Evolutionary conservation across 2,329 filamentous ascomycete genomes (phyloP).

Genomic region (Pyricularia grisea): DNA sequence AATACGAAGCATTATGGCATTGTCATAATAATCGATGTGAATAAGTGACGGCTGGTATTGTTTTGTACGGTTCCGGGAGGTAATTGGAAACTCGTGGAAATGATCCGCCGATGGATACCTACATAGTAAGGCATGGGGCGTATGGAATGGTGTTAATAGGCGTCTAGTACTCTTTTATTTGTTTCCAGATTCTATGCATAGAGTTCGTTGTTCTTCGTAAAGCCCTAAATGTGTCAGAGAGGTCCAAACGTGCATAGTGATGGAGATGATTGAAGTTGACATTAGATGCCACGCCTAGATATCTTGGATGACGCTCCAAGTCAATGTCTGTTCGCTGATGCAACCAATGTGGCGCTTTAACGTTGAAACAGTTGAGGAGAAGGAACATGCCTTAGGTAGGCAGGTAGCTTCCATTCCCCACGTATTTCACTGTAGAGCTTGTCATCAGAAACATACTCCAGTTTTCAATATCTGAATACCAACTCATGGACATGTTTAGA

Average conservation of each 20-base stretch:
- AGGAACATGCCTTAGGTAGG: too few relatives aligned
- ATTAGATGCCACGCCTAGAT: not conserved
- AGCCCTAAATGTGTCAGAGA: not conserved
- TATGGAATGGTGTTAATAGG: not conserved
- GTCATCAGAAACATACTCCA: too few relatives aligned
- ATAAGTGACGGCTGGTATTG: conserved; percentile 18
- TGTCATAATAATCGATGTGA: not conserved
- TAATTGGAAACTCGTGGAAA: conserved; percentile 1
- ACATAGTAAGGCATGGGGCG: not conserved
- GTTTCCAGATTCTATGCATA: not conserved
- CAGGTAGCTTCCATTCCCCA: not conserved
- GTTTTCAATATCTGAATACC: too few relatives aligned
- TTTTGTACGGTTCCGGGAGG: conserved; percentile 7
- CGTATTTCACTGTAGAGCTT: too few relatives aligned
- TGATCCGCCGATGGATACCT: not conserved
- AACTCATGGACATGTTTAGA: not conserved
- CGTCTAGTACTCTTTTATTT: not conserved
- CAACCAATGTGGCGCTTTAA: not conserved
- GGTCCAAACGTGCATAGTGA: not conserved
- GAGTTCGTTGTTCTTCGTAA: not conserved
- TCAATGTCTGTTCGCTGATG: not conserved
- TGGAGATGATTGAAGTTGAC: not conserved
- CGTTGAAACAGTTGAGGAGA: not conserved
- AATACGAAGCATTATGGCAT: not conserved
- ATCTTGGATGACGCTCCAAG: too few relatives aligned